These are phyloP conservation scores for Blastobotrys ciferrii DNA, from an alignment of 1,139 yeast genomes.

Conservation along the genomic window DNA sequence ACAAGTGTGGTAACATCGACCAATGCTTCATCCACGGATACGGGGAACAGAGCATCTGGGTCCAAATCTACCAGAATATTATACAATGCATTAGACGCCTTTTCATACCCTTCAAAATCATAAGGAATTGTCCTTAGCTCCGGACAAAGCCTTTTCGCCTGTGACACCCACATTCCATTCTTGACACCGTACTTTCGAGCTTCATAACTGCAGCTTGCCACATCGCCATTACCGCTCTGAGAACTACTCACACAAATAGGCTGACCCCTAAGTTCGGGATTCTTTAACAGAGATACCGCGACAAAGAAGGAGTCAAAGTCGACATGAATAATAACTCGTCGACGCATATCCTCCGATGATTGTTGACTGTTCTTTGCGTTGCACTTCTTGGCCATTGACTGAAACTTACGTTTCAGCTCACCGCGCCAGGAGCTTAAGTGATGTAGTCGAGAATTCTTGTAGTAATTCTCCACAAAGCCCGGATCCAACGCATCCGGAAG, in stretches of 20 bases:
- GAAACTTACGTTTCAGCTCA: conserved; percentile 61
- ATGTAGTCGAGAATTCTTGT: conserved; percentile 79
- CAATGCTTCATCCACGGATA: conserved; percentile 88
- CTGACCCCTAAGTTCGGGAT: conserved; percentile 48
- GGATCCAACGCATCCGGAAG: conserved; percentile 48
- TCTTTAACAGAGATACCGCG: conserved; percentile 66
- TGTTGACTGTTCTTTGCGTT: conserved; percentile 14
- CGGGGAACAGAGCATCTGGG: conserved; percentile 70
- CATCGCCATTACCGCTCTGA: conserved; percentile 51
- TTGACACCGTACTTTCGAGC: conserved; percentile 72
- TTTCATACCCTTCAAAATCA: conserved; percentile 72
- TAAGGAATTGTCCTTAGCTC: conserved; percentile 60
- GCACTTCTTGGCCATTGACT: conserved; percentile 41
- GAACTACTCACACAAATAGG: conserved; percentile 92
- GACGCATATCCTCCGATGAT: not conserved
- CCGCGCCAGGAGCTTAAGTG: conserved; percentile 88
- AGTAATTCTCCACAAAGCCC: conserved; percentile 65
- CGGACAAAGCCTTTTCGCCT: conserved; percentile 67
- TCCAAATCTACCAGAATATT: conserved; percentile 40
- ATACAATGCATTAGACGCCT: conserved; percentile 55
- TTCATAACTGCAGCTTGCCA: conserved; percentile 90
- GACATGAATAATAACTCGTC: conserved; percentile 59
- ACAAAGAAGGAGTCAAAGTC: conserved; percentile 96
- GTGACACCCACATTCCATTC: conserved; percentile 87
- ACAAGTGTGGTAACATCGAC: conserved; percentile 56